A percentile compares a stretch with the other conserved stretches of the same genome.
Evolutionary conservation across 129 eudicot species (phyloP).

Genomic region (Pulicaria dysenterica): DNA sequence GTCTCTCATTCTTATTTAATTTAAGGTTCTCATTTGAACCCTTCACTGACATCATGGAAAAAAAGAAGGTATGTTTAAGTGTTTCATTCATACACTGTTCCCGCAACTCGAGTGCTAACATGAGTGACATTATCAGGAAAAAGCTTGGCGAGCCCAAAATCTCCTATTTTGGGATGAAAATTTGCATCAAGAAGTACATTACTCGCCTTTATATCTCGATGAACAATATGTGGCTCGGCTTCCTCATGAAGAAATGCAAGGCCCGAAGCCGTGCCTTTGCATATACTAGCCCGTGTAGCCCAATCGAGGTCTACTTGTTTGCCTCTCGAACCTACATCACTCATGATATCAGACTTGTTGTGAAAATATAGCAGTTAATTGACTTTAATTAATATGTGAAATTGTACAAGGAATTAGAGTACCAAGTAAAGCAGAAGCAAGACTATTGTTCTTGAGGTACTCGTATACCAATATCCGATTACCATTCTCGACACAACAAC

Average conservation of each 20-base stretch:
- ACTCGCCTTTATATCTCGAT: slow-evolving; percentile 85
- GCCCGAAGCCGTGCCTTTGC: slow-evolving; percentile 75
- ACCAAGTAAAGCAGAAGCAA: slow-evolving; percentile 61
- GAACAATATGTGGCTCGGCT: slow-evolving; percentile 65
- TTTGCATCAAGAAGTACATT: slow-evolving; percentile 77
- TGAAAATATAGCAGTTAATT: neutral
- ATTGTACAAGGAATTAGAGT: neutral
- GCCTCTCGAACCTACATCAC: slow-evolving; percentile 51
- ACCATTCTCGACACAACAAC: slow-evolving; percentile 69
- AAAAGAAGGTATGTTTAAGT: neutral
- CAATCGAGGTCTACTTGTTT: slow-evolving; percentile 54
- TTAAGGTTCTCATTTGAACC: too few species aligned
- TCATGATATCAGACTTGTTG: neutral
- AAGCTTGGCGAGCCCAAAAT: slow-evolving; percentile 79
- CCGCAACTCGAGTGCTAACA: slow-evolving; percentile 72
- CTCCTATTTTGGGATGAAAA: slow-evolving; percentile 77
- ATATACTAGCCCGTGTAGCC: slow-evolving; percentile 72
- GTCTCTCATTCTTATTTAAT: too few species aligned
- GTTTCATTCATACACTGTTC: slow-evolving; percentile 65
- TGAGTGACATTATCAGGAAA: slow-evolving; percentile 82
- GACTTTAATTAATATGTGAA: neutral
- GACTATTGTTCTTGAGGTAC: slow-evolving; percentile 66
- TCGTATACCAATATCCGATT: slow-evolving; percentile 65
- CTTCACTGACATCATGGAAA: too few species aligned
- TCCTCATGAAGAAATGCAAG: slow-evolving; percentile 86